Conservation (phyloP, 2,329 filamentous ascomycete species). For the Cladobotryum protrusum region DNA sequence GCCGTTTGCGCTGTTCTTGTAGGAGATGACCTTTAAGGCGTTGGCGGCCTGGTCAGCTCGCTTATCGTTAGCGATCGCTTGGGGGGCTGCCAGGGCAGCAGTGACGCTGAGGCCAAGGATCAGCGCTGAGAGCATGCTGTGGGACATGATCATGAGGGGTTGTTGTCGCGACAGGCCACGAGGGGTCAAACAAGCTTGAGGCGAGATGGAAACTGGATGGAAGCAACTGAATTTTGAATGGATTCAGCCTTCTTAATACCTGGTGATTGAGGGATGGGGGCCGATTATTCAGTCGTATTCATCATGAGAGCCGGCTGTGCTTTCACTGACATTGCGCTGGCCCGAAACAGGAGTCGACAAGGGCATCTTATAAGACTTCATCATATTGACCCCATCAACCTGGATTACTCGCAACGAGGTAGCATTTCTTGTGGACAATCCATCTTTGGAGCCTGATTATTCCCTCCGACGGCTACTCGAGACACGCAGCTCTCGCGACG, state of each 20-base stretch:
- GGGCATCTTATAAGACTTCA: too few relatives aligned
- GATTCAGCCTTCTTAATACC: background rate
- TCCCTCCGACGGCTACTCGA: too few relatives aligned
- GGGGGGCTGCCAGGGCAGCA: constrained; percentile 5
- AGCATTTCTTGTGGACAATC: too few relatives aligned
- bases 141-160: background rate
- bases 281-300: too few relatives aligned
- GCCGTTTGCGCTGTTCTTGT: constrained; percentile 13
- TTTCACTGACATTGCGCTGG: too few relatives aligned
- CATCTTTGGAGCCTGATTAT: too few relatives aligned
- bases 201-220: background rate
- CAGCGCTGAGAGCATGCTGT: constrained; percentile 5
- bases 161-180: background rate
- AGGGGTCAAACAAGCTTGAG: background rate
- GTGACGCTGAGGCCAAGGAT: constrained; percentile 7
- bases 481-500: too few relatives aligned
- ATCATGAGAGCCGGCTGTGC: too few relatives aligned
- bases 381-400: too few relatives aligned
- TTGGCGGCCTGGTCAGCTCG: background rate
- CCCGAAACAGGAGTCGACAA: too few relatives aligned
- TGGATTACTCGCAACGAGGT: too few relatives aligned
- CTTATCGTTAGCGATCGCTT: background rate
- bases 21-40: constrained; percentile 13
- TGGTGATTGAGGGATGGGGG: background rate
- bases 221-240: too few relatives aligned